Percentiles rank a stretch among this genome's conserved stretches.
Conservation (phyloP, 208 protist genomes). For the Trypanosoma platydactyli region DNA sequence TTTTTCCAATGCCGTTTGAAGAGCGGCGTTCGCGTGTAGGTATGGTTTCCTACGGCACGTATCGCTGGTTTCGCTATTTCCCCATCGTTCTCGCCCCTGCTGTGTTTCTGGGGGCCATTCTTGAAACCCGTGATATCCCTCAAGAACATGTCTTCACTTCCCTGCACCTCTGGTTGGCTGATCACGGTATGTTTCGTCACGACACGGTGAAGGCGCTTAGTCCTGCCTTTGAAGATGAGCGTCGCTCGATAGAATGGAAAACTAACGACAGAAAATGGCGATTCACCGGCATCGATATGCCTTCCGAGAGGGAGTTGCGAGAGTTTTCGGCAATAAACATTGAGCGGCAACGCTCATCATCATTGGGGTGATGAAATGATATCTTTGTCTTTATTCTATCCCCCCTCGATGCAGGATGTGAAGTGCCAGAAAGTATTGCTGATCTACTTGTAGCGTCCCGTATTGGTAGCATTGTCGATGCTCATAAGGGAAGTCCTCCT, state of each 20-base stretch:
- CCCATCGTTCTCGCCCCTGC: conserved; percentile 68
- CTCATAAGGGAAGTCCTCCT: neutral
- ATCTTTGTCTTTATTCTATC: conserved; percentile 3
- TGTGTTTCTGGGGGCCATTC: conserved; percentile 57
- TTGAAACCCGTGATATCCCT: conserved; percentile 82
- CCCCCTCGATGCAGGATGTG: no score
- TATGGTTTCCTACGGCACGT: conserved; percentile 85
- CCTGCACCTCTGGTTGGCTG: conserved; percentile 85
- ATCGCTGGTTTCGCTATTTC: conserved; percentile 82
- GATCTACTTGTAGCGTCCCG: neutral
- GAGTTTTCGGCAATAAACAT: conserved; percentile 91
- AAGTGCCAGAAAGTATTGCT: neutral
- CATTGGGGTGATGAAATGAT: conserved; percentile 1
- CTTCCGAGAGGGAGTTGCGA: conserved; percentile 69
- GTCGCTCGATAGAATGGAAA: conserved; percentile 79
- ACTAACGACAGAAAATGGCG: conserved; percentile 86
- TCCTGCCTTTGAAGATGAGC: conserved; percentile 86
- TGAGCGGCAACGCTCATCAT: conserved; percentile 38
- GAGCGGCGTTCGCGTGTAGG: conserved; percentile 81
- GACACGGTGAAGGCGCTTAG: conserved; percentile 88
- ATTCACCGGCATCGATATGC: conserved; percentile 81
- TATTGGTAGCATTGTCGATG: neutral
- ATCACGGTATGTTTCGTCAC: conserved; percentile 86
- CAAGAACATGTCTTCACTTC: conserved; percentile 87
- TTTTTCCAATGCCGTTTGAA: conserved; percentile 87